Evolutionary conservation across 2,329 filamentous ascomycete genomes (phyloP).

Genomic region (Incumbomyces delicatus): DNA sequence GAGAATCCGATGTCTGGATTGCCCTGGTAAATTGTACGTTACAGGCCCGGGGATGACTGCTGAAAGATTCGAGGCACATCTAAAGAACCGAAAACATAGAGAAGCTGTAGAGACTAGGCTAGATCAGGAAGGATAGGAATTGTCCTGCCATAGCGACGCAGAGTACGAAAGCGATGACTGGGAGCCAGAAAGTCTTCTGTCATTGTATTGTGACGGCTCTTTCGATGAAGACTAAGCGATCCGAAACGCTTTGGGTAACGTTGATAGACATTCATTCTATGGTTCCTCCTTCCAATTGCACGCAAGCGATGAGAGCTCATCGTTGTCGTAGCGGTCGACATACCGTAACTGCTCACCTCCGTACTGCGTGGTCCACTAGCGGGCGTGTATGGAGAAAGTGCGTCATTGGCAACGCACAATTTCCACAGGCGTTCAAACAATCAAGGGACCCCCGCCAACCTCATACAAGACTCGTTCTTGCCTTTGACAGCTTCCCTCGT

Average conservation of each 20-base stretch:
- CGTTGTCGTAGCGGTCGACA: too few relatives aligned
- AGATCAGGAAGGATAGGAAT: constrained; percentile 20
- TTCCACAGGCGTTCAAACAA: background rate
- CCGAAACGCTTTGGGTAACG: too few relatives aligned
- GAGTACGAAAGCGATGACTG: too few relatives aligned
- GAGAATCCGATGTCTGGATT: constrained; percentile 83
- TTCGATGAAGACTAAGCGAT: too few relatives aligned
- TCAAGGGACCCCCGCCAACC: background rate
- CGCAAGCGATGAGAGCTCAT: too few relatives aligned
- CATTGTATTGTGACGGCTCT: too few relatives aligned
- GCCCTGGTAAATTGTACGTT: constrained; percentile 87
- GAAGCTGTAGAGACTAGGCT: constrained; percentile 54
- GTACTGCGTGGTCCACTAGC: background rate
- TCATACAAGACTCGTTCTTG: background rate
- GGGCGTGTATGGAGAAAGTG: background rate
- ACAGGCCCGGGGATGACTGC: constrained; percentile 76
- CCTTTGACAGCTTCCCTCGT: background rate
- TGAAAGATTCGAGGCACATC: constrained; percentile 84
- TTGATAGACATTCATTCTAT: too few relatives aligned
- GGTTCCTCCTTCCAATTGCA: too few relatives aligned
- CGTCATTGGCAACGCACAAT: background rate
- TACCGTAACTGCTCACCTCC: background rate
- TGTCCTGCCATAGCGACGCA: background rate
- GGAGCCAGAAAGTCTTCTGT: too few relatives aligned
- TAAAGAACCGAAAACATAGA: constrained; percentile 73